Evolutionary conservation across 257 asterid genomes (phyloP).

Genomic region (Haberlea rhodopensis): DNA sequence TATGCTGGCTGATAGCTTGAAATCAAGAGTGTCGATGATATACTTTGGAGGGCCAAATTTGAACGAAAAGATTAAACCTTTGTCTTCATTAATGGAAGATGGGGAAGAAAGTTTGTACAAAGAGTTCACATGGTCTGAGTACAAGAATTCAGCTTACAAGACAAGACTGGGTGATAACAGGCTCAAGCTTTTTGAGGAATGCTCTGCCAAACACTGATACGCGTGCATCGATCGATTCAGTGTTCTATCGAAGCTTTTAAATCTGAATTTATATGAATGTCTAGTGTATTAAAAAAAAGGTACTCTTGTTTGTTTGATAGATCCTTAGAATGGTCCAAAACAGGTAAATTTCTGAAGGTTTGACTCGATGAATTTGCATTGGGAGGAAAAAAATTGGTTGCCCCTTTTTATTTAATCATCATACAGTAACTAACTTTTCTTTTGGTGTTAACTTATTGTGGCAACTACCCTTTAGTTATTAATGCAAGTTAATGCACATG

Average conservation of each 20-base stretch:
- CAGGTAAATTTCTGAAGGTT: constrained; percentile 2
- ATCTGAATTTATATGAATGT: neutral
- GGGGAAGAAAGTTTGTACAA: constrained; percentile 57
- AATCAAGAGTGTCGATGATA: constrained; percentile 58
- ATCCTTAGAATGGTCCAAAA: neutral
- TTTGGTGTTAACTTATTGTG: constrained; percentile 13
- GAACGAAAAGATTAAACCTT: constrained; percentile 44
- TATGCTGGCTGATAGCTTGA: constrained; percentile 32
- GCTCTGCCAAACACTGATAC: constrained; percentile 14
- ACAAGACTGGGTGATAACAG: constrained; percentile 59
- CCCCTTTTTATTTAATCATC: neutral
- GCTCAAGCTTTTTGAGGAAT: constrained; percentile 43
- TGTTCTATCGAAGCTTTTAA: neutral
- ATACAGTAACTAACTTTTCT: constrained; percentile 1
- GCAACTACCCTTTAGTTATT: constrained; percentile 12
- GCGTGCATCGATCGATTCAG: neutral
- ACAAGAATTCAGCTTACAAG: constrained; percentile 61
- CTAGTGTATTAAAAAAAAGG: neutral
- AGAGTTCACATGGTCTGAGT: constrained; percentile 73
- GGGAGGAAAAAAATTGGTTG: constrained; percentile 20
- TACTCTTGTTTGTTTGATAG: neutral
- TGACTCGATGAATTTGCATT: constrained; percentile 29
- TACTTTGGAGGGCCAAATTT: constrained; percentile 68
- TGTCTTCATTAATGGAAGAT: constrained; percentile 42
- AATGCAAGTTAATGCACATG: no score